phyloP scores from a whole-genome alignment of 2,329 filamentous ascomycete genomes.

The Chaetomium sp. region DNA sequence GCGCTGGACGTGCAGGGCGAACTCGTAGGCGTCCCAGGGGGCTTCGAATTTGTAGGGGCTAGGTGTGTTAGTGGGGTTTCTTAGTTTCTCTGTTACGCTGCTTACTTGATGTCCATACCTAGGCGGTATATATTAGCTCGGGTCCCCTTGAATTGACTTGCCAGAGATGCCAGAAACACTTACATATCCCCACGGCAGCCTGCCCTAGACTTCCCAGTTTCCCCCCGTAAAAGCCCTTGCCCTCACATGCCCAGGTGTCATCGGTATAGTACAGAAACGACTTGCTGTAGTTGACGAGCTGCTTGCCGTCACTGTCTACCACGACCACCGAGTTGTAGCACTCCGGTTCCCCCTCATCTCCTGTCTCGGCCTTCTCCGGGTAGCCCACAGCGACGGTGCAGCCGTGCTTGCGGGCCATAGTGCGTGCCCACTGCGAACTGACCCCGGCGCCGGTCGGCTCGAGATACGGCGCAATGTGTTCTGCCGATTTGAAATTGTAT shows the following conservation, averaged over 20 bases:
- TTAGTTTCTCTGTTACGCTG: not conserved
- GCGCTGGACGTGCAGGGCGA: conserved; percentile 50
- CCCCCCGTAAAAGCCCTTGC: conserved; percentile 44
- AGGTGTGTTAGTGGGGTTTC: conserved; percentile 1
- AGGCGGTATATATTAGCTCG: not conserved
- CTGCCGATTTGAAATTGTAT: conserved; percentile 69
- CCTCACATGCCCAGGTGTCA: conserved; percentile 55
- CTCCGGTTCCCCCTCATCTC: conserved; percentile 25
- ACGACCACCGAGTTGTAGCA: conserved; percentile 52
- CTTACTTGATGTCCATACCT: conserved; percentile 57
- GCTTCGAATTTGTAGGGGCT: conserved; percentile 47
- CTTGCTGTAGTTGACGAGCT: conserved; percentile 55
- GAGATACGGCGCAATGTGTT: conserved; percentile 61
- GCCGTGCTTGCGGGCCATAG: conserved; percentile 56
- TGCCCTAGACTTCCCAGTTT: conserved; percentile 43
- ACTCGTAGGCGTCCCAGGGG: conserved; percentile 41
- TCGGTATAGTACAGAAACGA: conserved; percentile 53
- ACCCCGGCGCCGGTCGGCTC: conserved; percentile 61
- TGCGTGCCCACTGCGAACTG: conserved; percentile 64
- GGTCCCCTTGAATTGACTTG: not conserved
- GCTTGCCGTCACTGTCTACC: conserved; percentile 52
- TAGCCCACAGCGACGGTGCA: conserved; percentile 69
- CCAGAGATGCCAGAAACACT: not conserved
- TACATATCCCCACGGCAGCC: conserved; percentile 52
- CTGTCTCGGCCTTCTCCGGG: conserved; percentile 57